phyloP scores from a whole-genome alignment of 2,329 filamentous ascomycete species.

The Tricladium varicosporioides region DNA sequence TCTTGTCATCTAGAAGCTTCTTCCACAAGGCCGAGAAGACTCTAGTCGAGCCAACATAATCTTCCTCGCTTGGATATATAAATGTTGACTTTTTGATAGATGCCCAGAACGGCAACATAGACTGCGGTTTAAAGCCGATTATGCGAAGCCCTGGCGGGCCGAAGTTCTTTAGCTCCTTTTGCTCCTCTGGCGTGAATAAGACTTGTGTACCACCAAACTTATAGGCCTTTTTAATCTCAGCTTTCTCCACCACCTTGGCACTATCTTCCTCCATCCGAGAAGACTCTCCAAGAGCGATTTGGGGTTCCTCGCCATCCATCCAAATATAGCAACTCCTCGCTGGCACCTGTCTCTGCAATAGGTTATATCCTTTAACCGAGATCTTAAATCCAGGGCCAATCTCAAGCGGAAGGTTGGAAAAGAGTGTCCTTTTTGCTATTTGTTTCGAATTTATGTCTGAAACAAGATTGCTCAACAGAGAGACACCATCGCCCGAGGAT shows the following conservation, averaged over 20 bases:
- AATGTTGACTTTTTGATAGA: constrained; percentile 84
- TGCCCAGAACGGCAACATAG: constrained; percentile 75
- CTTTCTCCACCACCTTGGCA: constrained; percentile 71
- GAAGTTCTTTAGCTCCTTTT: constrained; percentile 74
- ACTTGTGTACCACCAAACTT: constrained; percentile 93
- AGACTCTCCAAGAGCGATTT: constrained; percentile 75
- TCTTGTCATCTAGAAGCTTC: constrained; percentile 76
- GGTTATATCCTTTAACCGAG: constrained; percentile 88
- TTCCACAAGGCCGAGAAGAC: constrained; percentile 90
- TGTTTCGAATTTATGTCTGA: constrained; percentile 91
- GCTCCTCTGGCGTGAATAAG: constrained; percentile 80
- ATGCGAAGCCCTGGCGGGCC: constrained; percentile 81
- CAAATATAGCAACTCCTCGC: constrained; percentile 85
- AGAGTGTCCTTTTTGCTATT: constrained; percentile 78
- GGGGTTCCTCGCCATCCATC: constrained; percentile 78
- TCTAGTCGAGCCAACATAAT: constrained; percentile 85
- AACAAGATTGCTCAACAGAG: constrained; percentile 74
- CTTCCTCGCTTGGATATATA: constrained; percentile 89
- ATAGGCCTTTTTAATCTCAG: constrained; percentile 86
- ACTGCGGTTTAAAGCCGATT: constrained; percentile 87
- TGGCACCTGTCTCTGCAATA: constrained; percentile 80
- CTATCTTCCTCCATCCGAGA: constrained; percentile 76
- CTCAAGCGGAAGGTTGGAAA: constrained; percentile 84
- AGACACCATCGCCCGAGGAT: constrained; percentile 71
- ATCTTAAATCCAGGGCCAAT: constrained; percentile 82